A percentile compares a stretch with the other conserved stretches of the same genome.
phyloP scores from a whole-genome alignment of 139 green algal species.

The Chlorella sorokiniana region DNA sequence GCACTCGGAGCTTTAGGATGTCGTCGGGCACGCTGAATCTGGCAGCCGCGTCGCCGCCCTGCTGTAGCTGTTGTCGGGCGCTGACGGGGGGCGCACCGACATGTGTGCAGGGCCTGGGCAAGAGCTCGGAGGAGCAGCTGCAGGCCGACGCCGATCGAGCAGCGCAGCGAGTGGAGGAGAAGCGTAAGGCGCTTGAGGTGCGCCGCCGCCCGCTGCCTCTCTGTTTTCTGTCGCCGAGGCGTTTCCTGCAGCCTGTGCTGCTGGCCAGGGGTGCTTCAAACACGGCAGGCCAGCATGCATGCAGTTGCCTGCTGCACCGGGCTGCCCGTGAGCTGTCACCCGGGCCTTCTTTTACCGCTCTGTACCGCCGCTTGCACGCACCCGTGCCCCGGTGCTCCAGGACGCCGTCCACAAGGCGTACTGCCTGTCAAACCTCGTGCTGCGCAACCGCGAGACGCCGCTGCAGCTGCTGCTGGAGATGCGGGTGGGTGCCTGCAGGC shows the following conservation, averaged over 20 bases:
- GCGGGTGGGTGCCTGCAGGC: constrained; percentile 5
- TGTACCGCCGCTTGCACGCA: neutral
- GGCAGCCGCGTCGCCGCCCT: no score
- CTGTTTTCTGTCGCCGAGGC: neutral
- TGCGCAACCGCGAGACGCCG: constrained; percentile 65
- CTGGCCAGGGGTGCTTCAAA: no score
- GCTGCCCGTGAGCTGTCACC: neutral
- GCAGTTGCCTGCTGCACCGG: no score
- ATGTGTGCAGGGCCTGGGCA: constrained; percentile 25
- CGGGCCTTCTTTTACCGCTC: neutral
- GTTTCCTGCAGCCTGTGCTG: neutral
- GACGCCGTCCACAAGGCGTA: constrained; percentile 74
- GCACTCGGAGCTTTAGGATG: no score
- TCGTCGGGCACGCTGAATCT: no score
- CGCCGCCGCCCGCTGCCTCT: neutral
- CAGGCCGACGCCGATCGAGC: constrained; percentile 43
- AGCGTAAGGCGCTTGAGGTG: constrained; percentile 38
- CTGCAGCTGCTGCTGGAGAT: neutral
- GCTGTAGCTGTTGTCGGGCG: no score
- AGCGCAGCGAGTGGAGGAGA: constrained; percentile 49
- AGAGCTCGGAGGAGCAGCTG: constrained; percentile 37
- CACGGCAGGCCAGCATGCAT: no score
- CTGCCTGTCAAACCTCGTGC: constrained; percentile 69
- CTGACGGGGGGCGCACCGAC: no score
- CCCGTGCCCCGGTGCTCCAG: constrained; percentile 31